Conservation (phyloP, 495 filamentous ascomycete genomes). For the Elasticomyces elasticus region DNA sequence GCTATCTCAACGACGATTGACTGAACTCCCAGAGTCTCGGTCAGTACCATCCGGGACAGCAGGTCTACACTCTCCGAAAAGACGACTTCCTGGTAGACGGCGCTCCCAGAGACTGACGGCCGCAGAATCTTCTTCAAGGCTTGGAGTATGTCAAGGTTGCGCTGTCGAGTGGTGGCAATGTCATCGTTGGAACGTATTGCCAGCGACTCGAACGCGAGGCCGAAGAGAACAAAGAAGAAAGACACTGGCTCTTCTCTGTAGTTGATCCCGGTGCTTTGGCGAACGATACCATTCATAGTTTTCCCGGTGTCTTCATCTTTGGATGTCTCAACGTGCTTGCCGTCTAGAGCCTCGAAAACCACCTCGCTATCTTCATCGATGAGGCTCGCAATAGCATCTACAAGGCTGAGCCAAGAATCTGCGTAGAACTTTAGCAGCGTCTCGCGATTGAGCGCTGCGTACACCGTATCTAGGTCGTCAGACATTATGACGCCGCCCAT, state of each 20-base stretch:
- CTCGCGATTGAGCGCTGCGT: conserved; percentile 87
- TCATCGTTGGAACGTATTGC: conserved; percentile 67
- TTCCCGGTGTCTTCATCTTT: background rate
- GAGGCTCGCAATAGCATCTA: conserved; percentile 93
- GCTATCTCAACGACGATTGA: conserved; percentile 87
- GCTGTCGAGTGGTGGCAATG: conserved; percentile 59
- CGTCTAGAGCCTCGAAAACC: conserved; percentile 92
- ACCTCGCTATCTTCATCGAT: conserved; percentile 97
- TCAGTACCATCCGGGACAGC: conserved; percentile 83
- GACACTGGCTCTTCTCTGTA: conserved; percentile 96
- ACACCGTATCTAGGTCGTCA: conserved; percentile 70
- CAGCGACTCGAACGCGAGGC: conserved; percentile 89
- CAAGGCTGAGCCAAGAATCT: conserved; percentile 90
- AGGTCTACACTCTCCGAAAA: conserved; percentile 97
- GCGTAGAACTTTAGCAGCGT: conserved; percentile 94
- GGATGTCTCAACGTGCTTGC: conserved; percentile 51
- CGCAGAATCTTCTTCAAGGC: conserved; percentile 91
- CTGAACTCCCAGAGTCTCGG: conserved; percentile 82
- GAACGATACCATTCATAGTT: conserved; percentile 28
- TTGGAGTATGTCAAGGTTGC: conserved; percentile 79
- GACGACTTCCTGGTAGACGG: conserved; percentile 89
- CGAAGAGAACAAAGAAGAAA: conserved; percentile 98
- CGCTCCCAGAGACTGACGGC: conserved; percentile 89
- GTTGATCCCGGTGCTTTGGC: conserved; percentile 65
- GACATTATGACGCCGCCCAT: conserved; percentile 62